These are phyloP conservation scores for maize (Zea mays) DNA, from an alignment of 176 grass and related monocot genomes.

Conservation along the genomic window DNA sequence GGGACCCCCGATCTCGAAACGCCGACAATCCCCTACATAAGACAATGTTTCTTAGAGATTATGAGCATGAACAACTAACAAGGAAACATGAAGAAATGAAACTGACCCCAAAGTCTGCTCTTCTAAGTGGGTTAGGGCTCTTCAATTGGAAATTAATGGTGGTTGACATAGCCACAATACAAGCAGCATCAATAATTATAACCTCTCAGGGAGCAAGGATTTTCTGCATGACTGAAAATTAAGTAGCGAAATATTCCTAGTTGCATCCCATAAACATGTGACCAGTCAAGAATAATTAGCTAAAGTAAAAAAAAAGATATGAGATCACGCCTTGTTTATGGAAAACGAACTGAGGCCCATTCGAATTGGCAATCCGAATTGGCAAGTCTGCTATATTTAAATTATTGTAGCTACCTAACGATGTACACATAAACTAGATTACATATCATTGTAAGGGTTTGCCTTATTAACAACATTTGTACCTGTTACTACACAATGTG, in stretches of 20 bases:
- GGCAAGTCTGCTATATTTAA: neutral
- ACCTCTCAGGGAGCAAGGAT: conserved; percentile 72
- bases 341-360: conserved; percentile 16
- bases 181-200: conserved; percentile 66
- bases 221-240: conserved; percentile 89
- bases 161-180: conserved; percentile 83
- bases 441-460: neutral
- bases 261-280: conserved; percentile 27
- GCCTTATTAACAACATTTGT: neutral
- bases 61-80: neutral
- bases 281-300: conserved; percentile 25
- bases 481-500: neutral
- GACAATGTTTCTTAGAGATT: conserved; percentile 23
- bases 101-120: conserved; percentile 75
- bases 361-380: too few relatives aligned
- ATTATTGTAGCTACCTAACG: neutral
- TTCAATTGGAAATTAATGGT: conserved; percentile 81
- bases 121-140: conserved; percentile 63
- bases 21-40: conserved; percentile 75
- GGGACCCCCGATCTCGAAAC: too few relatives aligned
- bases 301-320: conserved; percentile 10
- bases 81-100: conserved; percentile 1
- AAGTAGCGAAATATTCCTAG: conserved; percentile 13
- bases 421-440: neutral
- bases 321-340: conserved; percentile 5